phyloP scores from a whole-genome alignment of 2,329 filamentous ascomycete species.

The Colletotrichum spinosum region DNA sequence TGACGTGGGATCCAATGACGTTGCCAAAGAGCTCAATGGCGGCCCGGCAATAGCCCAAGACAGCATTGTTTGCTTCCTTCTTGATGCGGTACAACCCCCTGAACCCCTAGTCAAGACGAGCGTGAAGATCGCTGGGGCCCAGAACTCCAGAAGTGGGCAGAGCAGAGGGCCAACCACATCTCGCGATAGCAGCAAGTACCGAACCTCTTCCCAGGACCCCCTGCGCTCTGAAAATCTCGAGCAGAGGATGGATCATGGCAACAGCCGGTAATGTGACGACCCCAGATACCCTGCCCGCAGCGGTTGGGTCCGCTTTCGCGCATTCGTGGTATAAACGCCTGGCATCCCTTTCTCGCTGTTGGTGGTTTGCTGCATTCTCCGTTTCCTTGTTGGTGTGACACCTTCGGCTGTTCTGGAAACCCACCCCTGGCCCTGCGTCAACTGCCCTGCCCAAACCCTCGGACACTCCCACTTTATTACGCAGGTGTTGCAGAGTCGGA shows the following conservation, averaged over 20 bases:
- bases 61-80: too few relatives aligned
- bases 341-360: slow-evolving; percentile 28
- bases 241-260: neutral
- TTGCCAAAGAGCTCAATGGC: too few relatives aligned
- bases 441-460: slow-evolving; percentile 12
- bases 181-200: neutral
- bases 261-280: slow-evolving; percentile 15
- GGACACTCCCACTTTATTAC: slow-evolving; percentile 1
- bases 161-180: neutral
- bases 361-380: slow-evolving; percentile 22
- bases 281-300: slow-evolving; percentile 32
- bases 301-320: slow-evolving; percentile 28
- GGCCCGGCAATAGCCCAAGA: too few relatives aligned
- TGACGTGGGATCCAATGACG: too few relatives aligned
- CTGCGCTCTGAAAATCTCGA: slow-evolving; percentile 24
- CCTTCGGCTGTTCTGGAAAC: slow-evolving; percentile 25
- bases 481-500: neutral
- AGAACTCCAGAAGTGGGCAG: too few relatives aligned
- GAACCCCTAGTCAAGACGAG: too few relatives aligned
- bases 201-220: slow-evolving; percentile 1
- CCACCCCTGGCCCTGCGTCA: slow-evolving; percentile 19
- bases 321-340: slow-evolving; percentile 37
- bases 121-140: neutral
- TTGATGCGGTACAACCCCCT: too few relatives aligned
- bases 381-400: slow-evolving; percentile 30